Base-by-base conservation (phyloP, 352 stramenopile genomes). In the Lagenidium sp. region DNA sequence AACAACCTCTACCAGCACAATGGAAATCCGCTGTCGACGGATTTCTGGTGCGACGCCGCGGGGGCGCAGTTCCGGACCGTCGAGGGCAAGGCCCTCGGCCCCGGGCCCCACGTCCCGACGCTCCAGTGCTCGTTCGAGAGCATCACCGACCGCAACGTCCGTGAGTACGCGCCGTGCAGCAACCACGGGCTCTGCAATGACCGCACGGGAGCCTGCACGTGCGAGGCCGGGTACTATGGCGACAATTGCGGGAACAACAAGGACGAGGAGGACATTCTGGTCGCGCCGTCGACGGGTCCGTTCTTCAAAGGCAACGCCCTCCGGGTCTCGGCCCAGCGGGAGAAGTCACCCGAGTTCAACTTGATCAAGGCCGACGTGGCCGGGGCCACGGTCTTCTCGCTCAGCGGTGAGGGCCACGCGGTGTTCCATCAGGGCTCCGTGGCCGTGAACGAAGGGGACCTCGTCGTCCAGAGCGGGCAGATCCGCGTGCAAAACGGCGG, bases 271-370 rank as follows among this genome's bases (percentile, higher is more conserved):
- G 68, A 86, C 36, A 60, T 83, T n/a, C 37, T 82, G 6, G 50
- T 68, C 0, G 71, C 63, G 7, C 55, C 68, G 11, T 70, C 71
- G 4, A 46, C 20, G 0, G 77, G 74, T 3, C 68, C 73, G 11
- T 84, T 84, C 39, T 86, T 86, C 44, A 66, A 77, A 19, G 78
- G 78, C 25, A 85, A 86, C 24, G 55, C 82, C 16, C 45, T 90
- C 1, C 69, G 62, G 26, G 50, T 90, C 28, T 69, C 60, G 6
- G 72, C 74, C 5, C 61, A 63, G 29, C 67, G 72, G 2, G 30
- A 21, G 4, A 45, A 64, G 8, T 80, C 68, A 15, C 50, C 57
- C 12, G 64, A 78, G 21, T 90, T 90, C 43, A 71, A 90, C 29
- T 44, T 90, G 21, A 67, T 87, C 37, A 80, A 84, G 23, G 74